Evolutionary conservation across 768 basidiomycete species (phyloP).

Genomic region (Pleurotus tuoliensis): DNA sequence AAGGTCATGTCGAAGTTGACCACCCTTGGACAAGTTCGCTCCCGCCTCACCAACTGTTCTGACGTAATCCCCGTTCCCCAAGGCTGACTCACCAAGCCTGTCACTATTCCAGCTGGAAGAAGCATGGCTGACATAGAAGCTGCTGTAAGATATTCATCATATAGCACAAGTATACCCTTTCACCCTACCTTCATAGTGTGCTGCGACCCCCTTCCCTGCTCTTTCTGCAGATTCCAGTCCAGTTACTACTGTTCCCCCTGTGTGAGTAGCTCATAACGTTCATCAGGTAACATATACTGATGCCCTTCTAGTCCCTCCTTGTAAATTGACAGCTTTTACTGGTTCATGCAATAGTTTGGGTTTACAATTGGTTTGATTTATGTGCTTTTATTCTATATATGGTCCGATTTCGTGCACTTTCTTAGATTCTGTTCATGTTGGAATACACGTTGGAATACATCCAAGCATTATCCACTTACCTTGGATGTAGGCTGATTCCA

Average conservation of each 20-base stretch:
- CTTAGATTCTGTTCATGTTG: no score
- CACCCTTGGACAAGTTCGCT: slow-evolving; percentile 21
- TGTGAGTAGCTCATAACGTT: slow-evolving; percentile 11
- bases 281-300: background rate
- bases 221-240: slow-evolving; percentile 18
- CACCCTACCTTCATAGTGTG: slow-evolving; percentile 10
- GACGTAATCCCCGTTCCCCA: slow-evolving; percentile 18
- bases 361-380: no score
- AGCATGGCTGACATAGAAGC: slow-evolving; percentile 22
- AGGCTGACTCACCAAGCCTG: slow-evolving; percentile 8
- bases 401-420: no score
- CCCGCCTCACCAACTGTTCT: slow-evolving; percentile 23
- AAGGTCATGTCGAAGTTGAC: slow-evolving; percentile 28
- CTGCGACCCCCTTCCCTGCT: slow-evolving; percentile 20
- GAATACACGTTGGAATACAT: no score
- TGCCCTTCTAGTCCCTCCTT: background rate
- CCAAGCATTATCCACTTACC: no score
- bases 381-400: no score
- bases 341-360: background rate
- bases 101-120: slow-evolving; percentile 27
- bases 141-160: slow-evolving; percentile 13
- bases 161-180: background rate
- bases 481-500: no score
- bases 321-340: slow-evolving; percentile 6
- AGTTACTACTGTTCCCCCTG: slow-evolving; percentile 15